Evolutionary conservation across 345 rosid genomes (phyloP), one percentile per base, ranked within the genome.

Genomic region (Gossypium ekmanianum): DNA sequence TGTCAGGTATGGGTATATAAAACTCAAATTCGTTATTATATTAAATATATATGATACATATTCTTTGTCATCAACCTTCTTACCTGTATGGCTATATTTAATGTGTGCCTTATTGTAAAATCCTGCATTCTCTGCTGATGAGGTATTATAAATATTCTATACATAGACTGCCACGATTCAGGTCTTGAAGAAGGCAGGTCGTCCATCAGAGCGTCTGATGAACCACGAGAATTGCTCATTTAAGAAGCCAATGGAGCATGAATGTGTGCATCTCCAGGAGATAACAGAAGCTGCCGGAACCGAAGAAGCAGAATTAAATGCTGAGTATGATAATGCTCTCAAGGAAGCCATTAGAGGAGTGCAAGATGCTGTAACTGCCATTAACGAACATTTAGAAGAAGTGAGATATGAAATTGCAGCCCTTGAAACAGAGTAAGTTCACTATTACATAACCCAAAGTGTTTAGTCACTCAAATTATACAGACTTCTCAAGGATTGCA

Each of bases 221-320:
- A 88, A 87, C 81, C 98, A 92, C 44, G 87, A 86, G 74, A 91
- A 88, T 39, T 92, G 97, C 85, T 85, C 77, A 64, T 92, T 88
- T 80, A 81, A 80, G 83, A 87, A 84, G 34, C 93, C 92, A 27
- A 84, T 83, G 89, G 88, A 82, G 81, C 97, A 91, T 47, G 90
- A 92, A 69, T 91, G 98, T 45, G 84, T 87, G 43, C 97, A 92
- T 79, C 87, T 94, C 54, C 90, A 84, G 16, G 97, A 94, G 86
- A 92, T 92, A 79, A 92, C 97, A 0, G 97, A 88, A 81, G 92
- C 85, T 2, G 82, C 77, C 7, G 97, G 95, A 75, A 94, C 97
- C n/a, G 95, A 92, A 80, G 97, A 89, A 77, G 97, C 91, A 6
- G 97, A 94, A 75, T 95, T 94, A 3, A 93, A 91, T 82, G 95